These are phyloP conservation scores for Leptodontidium sp. DNA, from an alignment of 2,329 filamentous ascomycete genomes.

Conservation along the genomic window DNA sequence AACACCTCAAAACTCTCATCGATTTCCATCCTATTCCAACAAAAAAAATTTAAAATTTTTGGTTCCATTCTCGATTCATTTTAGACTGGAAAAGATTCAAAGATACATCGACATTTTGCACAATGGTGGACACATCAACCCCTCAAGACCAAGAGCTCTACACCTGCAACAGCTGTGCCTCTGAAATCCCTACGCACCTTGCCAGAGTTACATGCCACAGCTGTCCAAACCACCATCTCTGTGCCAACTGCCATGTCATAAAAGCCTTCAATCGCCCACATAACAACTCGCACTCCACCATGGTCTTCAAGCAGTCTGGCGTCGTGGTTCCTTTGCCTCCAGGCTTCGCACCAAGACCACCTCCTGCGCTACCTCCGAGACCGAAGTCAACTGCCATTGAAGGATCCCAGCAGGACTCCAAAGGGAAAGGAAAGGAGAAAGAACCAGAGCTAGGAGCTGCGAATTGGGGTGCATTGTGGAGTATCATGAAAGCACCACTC, in stretches of 20 bases:
- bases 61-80: not conserved
- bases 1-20: not conserved
- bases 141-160: conserved; percentile 28
- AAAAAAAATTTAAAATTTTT: not conserved
- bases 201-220: conserved; percentile 32
- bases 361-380: conserved; percentile 34
- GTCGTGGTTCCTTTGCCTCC: conserved; percentile 30
- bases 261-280: conserved; percentile 34
- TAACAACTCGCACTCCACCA: conserved; percentile 32
- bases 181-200: conserved; percentile 23
- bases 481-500: conserved; percentile 38
- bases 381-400: conserved; percentile 5
- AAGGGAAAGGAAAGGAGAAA: conserved; percentile 1
- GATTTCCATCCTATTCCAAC: not conserved
- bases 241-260: conserved; percentile 41
- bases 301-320: conserved; percentile 35
- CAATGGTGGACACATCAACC: conserved; percentile 16
- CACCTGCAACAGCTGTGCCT: conserved; percentile 28
- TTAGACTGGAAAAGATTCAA: not conserved
- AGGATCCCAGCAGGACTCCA: not conserved
- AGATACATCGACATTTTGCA: not conserved
- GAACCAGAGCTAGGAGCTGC: conserved; percentile 35
- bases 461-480: conserved; percentile 42
- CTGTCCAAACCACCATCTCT: conserved; percentile 37
- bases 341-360: conserved; percentile 29